phyloP scores from a whole-genome alignment of 768 basidiomycete genomes.

The Boletus patriciae region DNA sequence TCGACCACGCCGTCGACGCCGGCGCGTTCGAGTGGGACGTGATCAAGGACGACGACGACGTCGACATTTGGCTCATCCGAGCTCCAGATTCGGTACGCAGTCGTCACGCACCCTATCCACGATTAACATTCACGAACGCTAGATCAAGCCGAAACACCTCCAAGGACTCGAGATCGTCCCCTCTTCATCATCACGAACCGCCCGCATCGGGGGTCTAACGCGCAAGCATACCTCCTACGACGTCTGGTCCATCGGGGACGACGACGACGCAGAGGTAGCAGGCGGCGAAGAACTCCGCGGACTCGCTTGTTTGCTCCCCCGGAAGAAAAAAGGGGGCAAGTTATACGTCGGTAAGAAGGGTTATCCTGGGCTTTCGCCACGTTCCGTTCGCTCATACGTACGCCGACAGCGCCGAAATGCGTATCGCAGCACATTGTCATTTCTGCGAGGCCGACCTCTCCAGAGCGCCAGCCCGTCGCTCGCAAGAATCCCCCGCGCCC shows the following conservation, averaged over 20 bases:
- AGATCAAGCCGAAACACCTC: conserved; percentile 70
- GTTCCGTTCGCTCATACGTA: conserved; percentile 35
- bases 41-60: conserved; percentile 52
- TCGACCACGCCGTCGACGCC: conserved; percentile 47
- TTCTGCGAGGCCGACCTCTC: conserved; percentile 43
- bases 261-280: conserved; percentile 34
- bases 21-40: conserved; percentile 69
- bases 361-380: not conserved
- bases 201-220: conserved; percentile 48
- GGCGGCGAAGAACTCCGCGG: conserved; percentile 65
- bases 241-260: conserved; percentile 59
- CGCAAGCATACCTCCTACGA: conserved; percentile 60
- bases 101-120: no score
- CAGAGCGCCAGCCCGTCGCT: conserved; percentile 16
- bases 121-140: not conserved
- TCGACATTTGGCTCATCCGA: conserved; percentile 71
- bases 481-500: conserved; percentile 56
- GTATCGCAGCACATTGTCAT: conserved; percentile 61
- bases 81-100: conserved; percentile 62
- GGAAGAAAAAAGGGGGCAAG: conserved; percentile 57
- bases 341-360: conserved; percentile 52
- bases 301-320: conserved; percentile 63
- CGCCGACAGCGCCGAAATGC: conserved; percentile 52
- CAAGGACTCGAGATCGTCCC: conserved; percentile 50
- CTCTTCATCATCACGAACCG: conserved; percentile 40